phyloP scores from a whole-genome alignment of 1,139 yeast species.

The Saccharomyces hybrid region DNA sequence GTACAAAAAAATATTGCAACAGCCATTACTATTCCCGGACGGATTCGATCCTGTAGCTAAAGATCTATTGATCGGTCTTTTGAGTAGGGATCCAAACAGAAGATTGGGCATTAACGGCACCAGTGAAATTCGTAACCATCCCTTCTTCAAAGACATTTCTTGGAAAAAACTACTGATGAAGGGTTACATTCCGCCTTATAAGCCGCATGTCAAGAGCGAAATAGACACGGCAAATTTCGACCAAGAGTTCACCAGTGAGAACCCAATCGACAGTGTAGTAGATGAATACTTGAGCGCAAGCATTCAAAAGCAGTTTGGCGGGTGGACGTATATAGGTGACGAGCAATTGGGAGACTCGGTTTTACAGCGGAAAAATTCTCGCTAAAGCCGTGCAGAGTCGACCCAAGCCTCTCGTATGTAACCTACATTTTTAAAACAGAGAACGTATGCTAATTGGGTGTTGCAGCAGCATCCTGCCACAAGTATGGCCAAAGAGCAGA shows the following conservation, averaged over 20 bases:
- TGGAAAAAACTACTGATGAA: slow-evolving; percentile 79
- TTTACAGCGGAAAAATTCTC: slow-evolving; percentile 15
- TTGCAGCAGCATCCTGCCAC: too few species aligned
- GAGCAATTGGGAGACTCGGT: slow-evolving; percentile 32
- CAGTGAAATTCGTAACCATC: slow-evolving; percentile 73
- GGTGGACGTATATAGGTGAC: slow-evolving; percentile 88
- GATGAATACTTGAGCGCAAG: slow-evolving; percentile 81
- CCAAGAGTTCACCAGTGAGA: slow-evolving; percentile 82
- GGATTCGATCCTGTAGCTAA: slow-evolving; percentile 83
- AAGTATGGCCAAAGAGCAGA: too few species aligned
- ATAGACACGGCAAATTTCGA: slow-evolving; percentile 89
- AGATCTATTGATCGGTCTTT: slow-evolving; percentile 62
- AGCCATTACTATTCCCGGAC: slow-evolving; percentile 78
- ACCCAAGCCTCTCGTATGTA: too few species aligned
- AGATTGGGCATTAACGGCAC: slow-evolving; percentile 77
- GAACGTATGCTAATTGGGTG: too few species aligned
- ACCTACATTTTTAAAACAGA: too few species aligned
- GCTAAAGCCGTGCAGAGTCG: too few species aligned
- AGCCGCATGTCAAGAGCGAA: slow-evolving; percentile 84
- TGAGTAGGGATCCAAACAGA: slow-evolving; percentile 75
- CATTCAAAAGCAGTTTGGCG: slow-evolving; percentile 93
- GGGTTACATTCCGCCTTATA: slow-evolving; percentile 89
- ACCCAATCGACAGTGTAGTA: slow-evolving; percentile 93
- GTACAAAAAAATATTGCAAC: slow-evolving; percentile 87
- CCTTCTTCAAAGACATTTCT: slow-evolving; percentile 85